Conservation (phyloP, 1,284 basidiomycete genomes). For the Sanghuangporus weigelae region DNA sequence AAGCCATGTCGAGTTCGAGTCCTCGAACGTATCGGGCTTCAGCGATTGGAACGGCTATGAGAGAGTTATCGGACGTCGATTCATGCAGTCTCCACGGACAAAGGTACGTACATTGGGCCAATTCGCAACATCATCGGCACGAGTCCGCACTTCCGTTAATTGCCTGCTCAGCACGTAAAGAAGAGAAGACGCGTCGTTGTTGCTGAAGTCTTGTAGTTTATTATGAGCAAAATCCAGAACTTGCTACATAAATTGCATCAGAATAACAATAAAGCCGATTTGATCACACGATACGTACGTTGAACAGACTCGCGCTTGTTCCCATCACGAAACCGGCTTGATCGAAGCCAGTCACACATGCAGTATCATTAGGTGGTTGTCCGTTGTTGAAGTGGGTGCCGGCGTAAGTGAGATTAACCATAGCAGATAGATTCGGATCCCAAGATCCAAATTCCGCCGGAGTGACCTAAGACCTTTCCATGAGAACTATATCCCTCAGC, state of each 20-base stretch:
- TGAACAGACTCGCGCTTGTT: constrained; percentile 58
- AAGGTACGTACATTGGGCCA: constrained; percentile 51
- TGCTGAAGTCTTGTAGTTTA: constrained; percentile 36
- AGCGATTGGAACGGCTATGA: constrained; percentile 48
- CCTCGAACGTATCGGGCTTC: constrained; percentile 34
- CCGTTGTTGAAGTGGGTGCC: constrained; percentile 56
- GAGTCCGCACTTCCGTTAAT: constrained; percentile 43
- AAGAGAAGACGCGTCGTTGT: constrained; percentile 33
- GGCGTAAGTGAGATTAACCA: constrained; percentile 51
- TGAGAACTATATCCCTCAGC: not conserved
- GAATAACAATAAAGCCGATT: not conserved
- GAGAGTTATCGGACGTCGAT: not conserved
- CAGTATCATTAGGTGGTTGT: constrained; percentile 40
- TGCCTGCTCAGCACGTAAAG: constrained; percentile 44
- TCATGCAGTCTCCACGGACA: not conserved
- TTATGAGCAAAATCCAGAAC: constrained; percentile 41
- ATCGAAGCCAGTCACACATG: constrained; percentile 62
- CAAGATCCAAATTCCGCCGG: constrained; percentile 65
- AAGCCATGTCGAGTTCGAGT: constrained; percentile 45
- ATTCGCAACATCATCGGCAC: constrained; percentile 57
- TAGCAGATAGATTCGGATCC: constrained; percentile 58
- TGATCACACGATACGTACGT: constrained; percentile 30
- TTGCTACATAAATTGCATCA: constrained; percentile 32
- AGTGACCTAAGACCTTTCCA: constrained; percentile 39
- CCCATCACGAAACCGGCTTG: constrained; percentile 64